A percentile compares a stretch with the other conserved stretches of the same genome.
Evolutionary conservation across 2,329 filamentous ascomycete species (phyloP).

Genomic region (Leptographium radiaticola): DNA sequence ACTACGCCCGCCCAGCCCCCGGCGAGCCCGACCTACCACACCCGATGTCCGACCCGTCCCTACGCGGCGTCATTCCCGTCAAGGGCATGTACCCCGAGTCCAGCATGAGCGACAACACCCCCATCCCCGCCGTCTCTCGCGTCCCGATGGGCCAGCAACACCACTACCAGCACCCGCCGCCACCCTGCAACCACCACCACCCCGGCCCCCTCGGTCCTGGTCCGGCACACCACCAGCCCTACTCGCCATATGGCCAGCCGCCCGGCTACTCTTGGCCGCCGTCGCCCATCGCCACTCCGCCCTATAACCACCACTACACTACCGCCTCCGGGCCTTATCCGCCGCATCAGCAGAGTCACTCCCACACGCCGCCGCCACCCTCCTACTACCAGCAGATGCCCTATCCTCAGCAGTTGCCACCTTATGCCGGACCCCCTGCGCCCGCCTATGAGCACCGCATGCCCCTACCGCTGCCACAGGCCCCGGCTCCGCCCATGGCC

Average conservation of each 20-base stretch:
- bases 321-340: conserved; percentile 18
- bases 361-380: conserved; percentile 14
- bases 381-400: conserved; percentile 11
- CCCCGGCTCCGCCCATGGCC: background rate
- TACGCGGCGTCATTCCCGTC: conserved; percentile 71
- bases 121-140: conserved; percentile 68
- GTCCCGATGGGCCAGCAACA: conserved; percentile 48
- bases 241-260: conserved; percentile 23
- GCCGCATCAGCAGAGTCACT: conserved; percentile 13
- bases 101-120: conserved; percentile 66
- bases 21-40: conserved; percentile 61
- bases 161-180: conserved; percentile 14
- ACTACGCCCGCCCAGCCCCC: conserved; percentile 74
- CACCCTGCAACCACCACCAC: conserved; percentile 3
- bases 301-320: conserved; percentile 35
- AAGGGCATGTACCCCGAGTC: conserved; percentile 98
- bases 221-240: conserved; percentile 13
- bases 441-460: conserved; percentile 10
- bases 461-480: conserved; percentile 8
- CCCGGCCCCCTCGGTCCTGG: background rate
- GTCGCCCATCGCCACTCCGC: conserved; percentile 42
- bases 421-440: conserved; percentile 7
- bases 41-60: conserved; percentile 64
- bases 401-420: conserved; percentile 4
- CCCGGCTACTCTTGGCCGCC: conserved; percentile 39